A percentile compares a stretch with the other conserved stretches of the same genome.
Conservation (phyloP, 108 stramenopile species). For the Mediolabrus comicus region DNA sequence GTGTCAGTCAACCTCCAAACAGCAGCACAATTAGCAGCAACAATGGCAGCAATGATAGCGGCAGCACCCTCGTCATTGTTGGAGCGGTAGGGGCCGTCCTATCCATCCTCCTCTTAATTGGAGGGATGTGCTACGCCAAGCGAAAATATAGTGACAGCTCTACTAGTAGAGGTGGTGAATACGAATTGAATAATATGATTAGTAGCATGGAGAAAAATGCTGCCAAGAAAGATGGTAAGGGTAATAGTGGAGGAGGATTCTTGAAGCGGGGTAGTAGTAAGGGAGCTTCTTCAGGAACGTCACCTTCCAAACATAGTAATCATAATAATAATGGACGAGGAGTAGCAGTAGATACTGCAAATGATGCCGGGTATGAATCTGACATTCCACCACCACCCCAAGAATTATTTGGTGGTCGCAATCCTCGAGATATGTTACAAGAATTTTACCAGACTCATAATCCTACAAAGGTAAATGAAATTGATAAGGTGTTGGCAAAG, state of each 20-base stretch:
- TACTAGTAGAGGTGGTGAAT: neutral
- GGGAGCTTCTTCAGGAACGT: neutral
- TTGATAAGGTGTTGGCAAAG: conserved; percentile 78
- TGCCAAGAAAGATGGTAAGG: neutral
- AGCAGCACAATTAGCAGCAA: conserved; percentile 3
- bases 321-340: neutral
- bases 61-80: conserved; percentile 21
- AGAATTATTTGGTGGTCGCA: conserved; percentile 49
- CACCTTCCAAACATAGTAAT: neutral
- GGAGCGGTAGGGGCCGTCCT: conserved; percentile 24
- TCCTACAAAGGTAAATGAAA: conserved; percentile 71
- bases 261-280: neutral
- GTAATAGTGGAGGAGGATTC: neutral
- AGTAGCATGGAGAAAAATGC: conserved; percentile 1
- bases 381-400: neutral
- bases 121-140: conserved; percentile 33
- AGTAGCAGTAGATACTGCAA: neutral
- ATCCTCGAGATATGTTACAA: conserved; percentile 65
- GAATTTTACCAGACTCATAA: conserved; percentile 79
- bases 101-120: conserved; percentile 22
- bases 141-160: neutral
- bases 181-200: neutral
- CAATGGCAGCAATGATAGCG: neutral
- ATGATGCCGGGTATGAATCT: neutral
- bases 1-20: neutral